These are phyloP conservation scores for Apiosordaria backusii DNA, from an alignment of 495 filamentous ascomycete species.

Conservation along the genomic window DNA sequence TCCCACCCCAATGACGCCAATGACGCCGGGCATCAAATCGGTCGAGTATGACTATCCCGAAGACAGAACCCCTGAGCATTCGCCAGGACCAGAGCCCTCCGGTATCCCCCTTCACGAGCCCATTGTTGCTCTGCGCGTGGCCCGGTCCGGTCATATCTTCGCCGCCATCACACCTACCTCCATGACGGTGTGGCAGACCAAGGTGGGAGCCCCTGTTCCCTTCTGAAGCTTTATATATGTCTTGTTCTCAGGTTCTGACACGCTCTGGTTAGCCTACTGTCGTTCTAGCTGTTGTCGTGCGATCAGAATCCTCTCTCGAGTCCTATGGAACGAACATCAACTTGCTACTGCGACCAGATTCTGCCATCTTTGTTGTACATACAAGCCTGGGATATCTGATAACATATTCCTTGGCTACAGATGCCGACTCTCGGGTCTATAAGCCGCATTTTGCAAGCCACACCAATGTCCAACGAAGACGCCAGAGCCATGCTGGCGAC, in stretches of 20 bases:
- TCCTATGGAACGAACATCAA: constrained; percentile 83
- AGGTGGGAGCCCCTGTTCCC: constrained; percentile 50
- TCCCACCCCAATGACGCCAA: constrained; percentile 44
- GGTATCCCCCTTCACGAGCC: constrained; percentile 45
- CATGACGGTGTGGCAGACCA: constrained; percentile 91
- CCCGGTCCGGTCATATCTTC: constrained; percentile 82
- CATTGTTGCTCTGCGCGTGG: constrained; percentile 71
- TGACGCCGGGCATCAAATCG: constrained; percentile 50
- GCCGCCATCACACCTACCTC: constrained; percentile 79
- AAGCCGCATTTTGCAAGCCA: constrained; percentile 68
- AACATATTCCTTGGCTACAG: constrained; percentile 88
- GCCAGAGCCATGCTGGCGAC: constrained; percentile 66
- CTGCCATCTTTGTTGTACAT: constrained; percentile 86
- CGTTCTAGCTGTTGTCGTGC: constrained; percentile 77
- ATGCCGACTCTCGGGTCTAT: constrained; percentile 78
- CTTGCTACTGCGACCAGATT: constrained; percentile 85
- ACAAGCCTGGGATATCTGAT: constrained; percentile 85
- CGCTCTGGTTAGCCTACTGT: constrained; percentile 69
- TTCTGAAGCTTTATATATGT: constrained; percentile 22
- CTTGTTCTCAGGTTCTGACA: constrained; percentile 3
- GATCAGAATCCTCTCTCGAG: constrained; percentile 71
- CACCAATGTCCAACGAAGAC: constrained; percentile 62
- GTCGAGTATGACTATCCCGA: constrained; percentile 48
- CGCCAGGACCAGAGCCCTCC: constrained; percentile 8
- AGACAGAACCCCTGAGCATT: constrained; percentile 19